Evolutionary conservation across 164 flowering plant genomes (phyloP).

Genomic region (Kalanchoe fedtschenkoi): DNA sequence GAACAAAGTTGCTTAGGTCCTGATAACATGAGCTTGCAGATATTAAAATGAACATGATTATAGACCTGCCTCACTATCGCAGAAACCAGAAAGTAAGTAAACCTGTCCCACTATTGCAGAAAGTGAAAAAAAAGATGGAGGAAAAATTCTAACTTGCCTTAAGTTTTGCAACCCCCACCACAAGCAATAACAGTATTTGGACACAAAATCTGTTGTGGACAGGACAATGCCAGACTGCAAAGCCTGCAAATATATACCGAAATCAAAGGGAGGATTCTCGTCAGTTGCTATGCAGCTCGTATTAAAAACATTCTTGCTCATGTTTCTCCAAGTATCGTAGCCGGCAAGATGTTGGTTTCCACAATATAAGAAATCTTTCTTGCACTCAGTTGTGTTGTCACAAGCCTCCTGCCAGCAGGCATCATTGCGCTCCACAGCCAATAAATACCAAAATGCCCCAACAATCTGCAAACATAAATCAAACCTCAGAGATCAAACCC

Average conservation of each 20-base stretch:
- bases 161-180: slow-evolving; percentile 99
- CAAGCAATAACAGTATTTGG: slow-evolving; percentile 84
- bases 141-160: slow-evolving; percentile 34
- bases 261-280: slow-evolving; percentile 54
- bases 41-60: too few relatives aligned
- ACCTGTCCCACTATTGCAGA: not conserved
- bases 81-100: too few relatives aligned
- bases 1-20: too few relatives aligned
- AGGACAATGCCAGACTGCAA: slow-evolving; percentile 50
- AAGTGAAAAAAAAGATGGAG: not conserved
- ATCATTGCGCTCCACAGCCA: slow-evolving; percentile 32
- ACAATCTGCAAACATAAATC: slow-evolving; percentile 16
- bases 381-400: slow-evolving; percentile 5
- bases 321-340: slow-evolving; percentile 16
- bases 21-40: too few relatives aligned
- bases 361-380: slow-evolving; percentile 21
- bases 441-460: slow-evolving; percentile 37
- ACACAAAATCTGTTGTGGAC: slow-evolving; percentile 42
- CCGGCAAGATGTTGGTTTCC: slow-evolving; percentile 18
- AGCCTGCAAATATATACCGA: slow-evolving; percentile 69
- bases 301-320: slow-evolving; percentile 24
- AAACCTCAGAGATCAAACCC: not conserved
- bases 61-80: too few relatives aligned
- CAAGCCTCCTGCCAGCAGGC: slow-evolving; percentile 33
- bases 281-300: slow-evolving; percentile 31